Evolutionary conservation across 2,329 filamentous ascomycete species (phyloP).

Genomic region (Metarhizium robertsii): DNA sequence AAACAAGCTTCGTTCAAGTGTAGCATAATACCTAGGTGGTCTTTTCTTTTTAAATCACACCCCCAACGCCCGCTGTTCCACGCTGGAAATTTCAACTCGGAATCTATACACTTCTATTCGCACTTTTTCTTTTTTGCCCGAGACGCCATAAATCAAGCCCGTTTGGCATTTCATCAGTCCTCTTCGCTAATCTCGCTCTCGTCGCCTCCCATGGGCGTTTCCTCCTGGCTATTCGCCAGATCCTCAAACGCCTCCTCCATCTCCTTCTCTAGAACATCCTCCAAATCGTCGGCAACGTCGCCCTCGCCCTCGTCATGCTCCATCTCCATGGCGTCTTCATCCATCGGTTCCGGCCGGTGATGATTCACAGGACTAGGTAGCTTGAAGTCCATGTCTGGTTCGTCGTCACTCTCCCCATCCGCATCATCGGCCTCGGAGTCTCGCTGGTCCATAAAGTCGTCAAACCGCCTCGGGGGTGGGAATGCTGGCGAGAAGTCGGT

Average conservation of each 20-base stretch:
- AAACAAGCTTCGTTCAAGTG: no score
- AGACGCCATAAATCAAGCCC: not conserved
- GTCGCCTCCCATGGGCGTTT: slow-evolving; percentile 30
- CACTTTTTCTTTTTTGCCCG: no score
- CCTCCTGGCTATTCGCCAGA: slow-evolving; percentile 44
- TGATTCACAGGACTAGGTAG: slow-evolving; percentile 44
- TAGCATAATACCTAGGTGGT: no score
- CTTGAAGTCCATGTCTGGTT: slow-evolving; percentile 41
- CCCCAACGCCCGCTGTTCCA: not conserved
- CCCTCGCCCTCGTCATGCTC: slow-evolving; percentile 19
- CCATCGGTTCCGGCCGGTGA: slow-evolving; percentile 19
- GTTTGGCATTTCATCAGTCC: slow-evolving; percentile 30
- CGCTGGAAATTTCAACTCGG: not conserved
- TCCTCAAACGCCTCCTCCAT: slow-evolving; percentile 42
- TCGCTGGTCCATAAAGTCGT: slow-evolving; percentile 40
- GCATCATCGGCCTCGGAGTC: slow-evolving; percentile 34
- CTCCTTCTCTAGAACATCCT: slow-evolving; percentile 38
- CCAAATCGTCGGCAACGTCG: slow-evolving; percentile 19
- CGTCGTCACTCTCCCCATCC: slow-evolving; percentile 38
- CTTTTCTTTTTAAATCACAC: no score
- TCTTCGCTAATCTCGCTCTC: slow-evolving; percentile 61
- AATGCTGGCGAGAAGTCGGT: slow-evolving; percentile 41
- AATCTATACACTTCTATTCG: no score
- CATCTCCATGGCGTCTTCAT: slow-evolving; percentile 14
- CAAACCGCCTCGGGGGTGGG: slow-evolving; percentile 38